A percentile compares a stretch with the other conserved stretches of the same genome.
These are phyloP conservation scores for Citrullus mucosospermus DNA, from an alignment of 306 rosid genomes.

Conservation along the genomic window DNA sequence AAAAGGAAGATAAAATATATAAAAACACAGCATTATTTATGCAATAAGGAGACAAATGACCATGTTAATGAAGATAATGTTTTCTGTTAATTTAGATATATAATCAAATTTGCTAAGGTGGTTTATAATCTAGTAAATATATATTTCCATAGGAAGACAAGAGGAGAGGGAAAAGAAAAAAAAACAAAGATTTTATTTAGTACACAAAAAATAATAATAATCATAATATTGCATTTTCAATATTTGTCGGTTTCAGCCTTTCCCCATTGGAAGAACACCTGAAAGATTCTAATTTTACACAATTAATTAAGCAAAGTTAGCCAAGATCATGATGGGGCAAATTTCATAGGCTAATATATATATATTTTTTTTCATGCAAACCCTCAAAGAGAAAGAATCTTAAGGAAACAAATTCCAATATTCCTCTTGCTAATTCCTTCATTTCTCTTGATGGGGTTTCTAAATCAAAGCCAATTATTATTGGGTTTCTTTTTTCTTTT, in stretches of 20 bases:
- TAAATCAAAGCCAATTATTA: neutral
- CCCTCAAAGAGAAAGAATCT: too few relatives aligned
- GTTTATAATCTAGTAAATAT: neutral
- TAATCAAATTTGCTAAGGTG: neutral
- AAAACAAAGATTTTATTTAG: conserved; percentile 7
- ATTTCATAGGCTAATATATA: neutral
- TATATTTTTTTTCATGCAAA: neutral
- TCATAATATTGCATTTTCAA: neutral
- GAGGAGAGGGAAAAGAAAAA: neutral
- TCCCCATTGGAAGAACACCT: conserved; percentile 1
- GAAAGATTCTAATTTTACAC: neutral
- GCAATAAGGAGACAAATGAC: conserved; percentile 1
- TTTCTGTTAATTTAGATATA: neutral
- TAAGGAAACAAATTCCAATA: too few relatives aligned
- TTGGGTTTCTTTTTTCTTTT: neutral
- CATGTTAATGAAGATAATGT: conserved; percentile 3
- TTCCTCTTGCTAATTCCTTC: neutral
- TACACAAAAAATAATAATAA: neutral
- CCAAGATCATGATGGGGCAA: neutral
- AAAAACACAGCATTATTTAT: neutral
- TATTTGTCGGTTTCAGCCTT: neutral
- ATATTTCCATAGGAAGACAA: neutral
- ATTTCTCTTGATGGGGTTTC: neutral
- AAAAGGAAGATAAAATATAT: neutral
- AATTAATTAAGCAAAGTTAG: neutral